These are phyloP conservation scores for Bacidia rubella DNA, from an alignment of 495 filamentous ascomycete species.

Conservation along the genomic window DNA sequence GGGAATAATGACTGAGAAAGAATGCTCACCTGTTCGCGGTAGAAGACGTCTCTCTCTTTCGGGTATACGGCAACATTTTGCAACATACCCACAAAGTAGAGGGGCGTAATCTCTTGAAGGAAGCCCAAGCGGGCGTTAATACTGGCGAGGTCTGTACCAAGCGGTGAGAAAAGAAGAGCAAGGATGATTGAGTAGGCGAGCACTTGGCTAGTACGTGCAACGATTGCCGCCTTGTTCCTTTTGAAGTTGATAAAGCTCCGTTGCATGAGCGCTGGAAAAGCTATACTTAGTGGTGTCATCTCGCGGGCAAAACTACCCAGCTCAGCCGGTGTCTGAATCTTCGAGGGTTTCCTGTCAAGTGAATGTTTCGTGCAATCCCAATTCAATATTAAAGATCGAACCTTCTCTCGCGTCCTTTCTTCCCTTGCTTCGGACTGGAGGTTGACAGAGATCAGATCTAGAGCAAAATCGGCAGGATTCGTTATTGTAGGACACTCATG, in stretches of 20 bases:
- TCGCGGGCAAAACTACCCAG: conserved; percentile 49
- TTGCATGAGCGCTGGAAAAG: conserved; percentile 50
- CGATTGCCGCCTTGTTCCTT: conserved; percentile 47
- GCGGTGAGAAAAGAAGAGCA: conserved; percentile 56
- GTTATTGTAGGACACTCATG: conserved; percentile 49
- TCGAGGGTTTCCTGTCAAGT: conserved; percentile 21
- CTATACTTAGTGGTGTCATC: conserved; percentile 43
- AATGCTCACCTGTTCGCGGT: conserved; percentile 16
- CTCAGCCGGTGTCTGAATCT: conserved; percentile 49
- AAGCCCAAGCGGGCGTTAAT: conserved; percentile 61
- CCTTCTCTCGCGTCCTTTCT: conserved; percentile 41
- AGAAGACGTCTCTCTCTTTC: conserved; percentile 27
- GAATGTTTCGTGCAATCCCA: conserved; percentile 28
- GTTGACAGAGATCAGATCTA: conserved; percentile 63
- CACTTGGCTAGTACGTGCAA: conserved; percentile 55
- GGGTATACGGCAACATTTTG: conserved; percentile 66
- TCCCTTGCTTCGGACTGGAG: conserved; percentile 49
- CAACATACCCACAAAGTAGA: conserved; percentile 70
- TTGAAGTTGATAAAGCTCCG: conserved; percentile 53
- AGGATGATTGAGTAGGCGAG: conserved; percentile 51
- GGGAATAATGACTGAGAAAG: too few relatives aligned
- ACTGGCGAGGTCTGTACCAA: conserved; percentile 50
- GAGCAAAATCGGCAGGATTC: conserved; percentile 63
- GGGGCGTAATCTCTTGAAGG: conserved; percentile 50
- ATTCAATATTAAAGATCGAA: conserved; percentile 40